Evolutionary conservation across 2,329 filamentous ascomycete species (phyloP), one percentile per base, ranked within the genome.

Genomic region (Berkeleyomyces basicola): DNA sequence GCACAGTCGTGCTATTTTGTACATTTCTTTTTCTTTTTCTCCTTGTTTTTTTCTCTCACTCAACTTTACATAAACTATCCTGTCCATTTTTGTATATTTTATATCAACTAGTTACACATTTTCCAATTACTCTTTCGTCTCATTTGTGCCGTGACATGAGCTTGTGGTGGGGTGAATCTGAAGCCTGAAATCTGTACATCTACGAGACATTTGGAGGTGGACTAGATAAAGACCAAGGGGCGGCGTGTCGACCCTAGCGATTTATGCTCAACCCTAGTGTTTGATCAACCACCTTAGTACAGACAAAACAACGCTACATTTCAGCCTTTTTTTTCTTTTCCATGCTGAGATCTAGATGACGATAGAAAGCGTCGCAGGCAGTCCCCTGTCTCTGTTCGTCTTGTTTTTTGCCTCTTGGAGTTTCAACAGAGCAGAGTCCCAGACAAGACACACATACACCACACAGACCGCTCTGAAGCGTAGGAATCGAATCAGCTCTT

Each of bases 1-100:
- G 11, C 2, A 36, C 5, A 14, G 23, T n/a, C 23, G 23, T 55
- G 51, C 51, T 55, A n/a, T 55, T 55, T 55, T 55, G 51, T 55
- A 55, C 36, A 55, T 55, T 55, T 60, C 16, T 59, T 44, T 62
- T 60, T 16, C 37, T 55, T 42, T 14, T 57, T 53, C 16, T 36
- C 9, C 58, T 23, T 51, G 4, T 36, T 58, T 46, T 55, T 51
- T 59, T 11, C 16, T 31, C 36, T 31, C 55, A 16, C 42, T 51
- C 46, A 55, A 36, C 36, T 36, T 39, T 55, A 55, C 51, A 55
- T 55, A 23, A 23, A 23, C 23, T 23, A 55, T 49, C 53, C 33
- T 58, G 53, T 47, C 40, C 43, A 37, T 58, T 53, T 23, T 40
- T 31, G 37, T 63, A 33, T 59, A 46, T 63, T 44, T 47, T 47